Evolutionary conservation across 345 rosid species (phyloP).

Genomic region (Pseudoturritis turrita): DNA sequence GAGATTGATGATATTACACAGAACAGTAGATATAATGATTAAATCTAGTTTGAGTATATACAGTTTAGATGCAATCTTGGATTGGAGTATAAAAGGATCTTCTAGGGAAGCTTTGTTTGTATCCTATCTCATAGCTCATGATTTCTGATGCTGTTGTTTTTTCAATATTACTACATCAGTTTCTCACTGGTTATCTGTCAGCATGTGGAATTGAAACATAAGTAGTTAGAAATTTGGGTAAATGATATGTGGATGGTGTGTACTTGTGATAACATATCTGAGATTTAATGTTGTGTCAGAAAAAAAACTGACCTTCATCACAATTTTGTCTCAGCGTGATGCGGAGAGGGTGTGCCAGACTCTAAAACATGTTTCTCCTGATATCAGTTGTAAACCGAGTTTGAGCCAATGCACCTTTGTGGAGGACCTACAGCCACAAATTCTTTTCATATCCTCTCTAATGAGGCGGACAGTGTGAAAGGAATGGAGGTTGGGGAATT

Average conservation of each 20-base stretch:
- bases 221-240: not conserved
- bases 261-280: not conserved
- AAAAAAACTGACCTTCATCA: not conserved
- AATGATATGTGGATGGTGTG: not conserved
- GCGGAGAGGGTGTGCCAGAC: slow-evolving; percentile 61
- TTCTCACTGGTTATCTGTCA: not conserved
- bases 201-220: not conserved
- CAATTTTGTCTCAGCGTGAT: slow-evolving; percentile 47
- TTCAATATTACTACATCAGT: not conserved
- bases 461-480: slow-evolving; percentile 38
- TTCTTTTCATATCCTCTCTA: slow-evolving; percentile 59
- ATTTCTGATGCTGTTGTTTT: not conserved
- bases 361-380: slow-evolving; percentile 44
- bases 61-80: not conserved
- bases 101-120: not conserved
- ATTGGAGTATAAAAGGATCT: not conserved
- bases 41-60: not conserved
- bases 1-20: not conserved
- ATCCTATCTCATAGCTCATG: not conserved
- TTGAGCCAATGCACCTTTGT: slow-evolving; percentile 49
- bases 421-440: slow-evolving; percentile 44
- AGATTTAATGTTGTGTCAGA: not conserved
- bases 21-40: not conserved
- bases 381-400: slow-evolving; percentile 30
- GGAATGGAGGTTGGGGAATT: slow-evolving; percentile 37